Evolutionary conservation across 495 filamentous ascomycete species (phyloP).

Genomic region (Lentithecium fluviatile): DNA sequence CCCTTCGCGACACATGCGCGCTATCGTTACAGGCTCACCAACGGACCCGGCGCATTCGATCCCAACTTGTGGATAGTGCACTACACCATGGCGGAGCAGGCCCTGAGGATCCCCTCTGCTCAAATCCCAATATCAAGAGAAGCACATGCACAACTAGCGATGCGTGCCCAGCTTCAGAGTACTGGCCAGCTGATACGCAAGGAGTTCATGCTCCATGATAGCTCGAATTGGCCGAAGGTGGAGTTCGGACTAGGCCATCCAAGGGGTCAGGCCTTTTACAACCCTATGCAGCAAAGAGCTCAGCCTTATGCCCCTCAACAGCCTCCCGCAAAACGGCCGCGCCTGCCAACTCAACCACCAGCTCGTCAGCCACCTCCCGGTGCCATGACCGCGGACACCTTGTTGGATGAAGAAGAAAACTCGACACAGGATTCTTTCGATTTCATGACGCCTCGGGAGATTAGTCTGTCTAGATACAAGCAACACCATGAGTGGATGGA

Average conservation of each 20-base stretch:
- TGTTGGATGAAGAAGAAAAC: slow-evolving; percentile 85
- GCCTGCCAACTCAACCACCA: slow-evolving; percentile 33
- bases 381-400: slow-evolving; percentile 46
- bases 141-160: slow-evolving; percentile 58
- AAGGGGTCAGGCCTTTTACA: slow-evolving; percentile 32
- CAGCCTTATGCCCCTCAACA: slow-evolving; percentile 46
- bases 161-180: slow-evolving; percentile 67
- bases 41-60: slow-evolving; percentile 65
- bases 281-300: slow-evolving; percentile 30
- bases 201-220: slow-evolving; percentile 90
- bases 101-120: slow-evolving; percentile 65
- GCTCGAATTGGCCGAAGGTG: slow-evolving; percentile 83
- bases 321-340: slow-evolving; percentile 45
- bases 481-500: slow-evolving; percentile 99
- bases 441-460: slow-evolving; percentile 78
- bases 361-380: background rate
- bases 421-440: slow-evolving; percentile 86
- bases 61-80: slow-evolving; percentile 92
- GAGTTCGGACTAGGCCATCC: slow-evolving; percentile 55
- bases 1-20: slow-evolving; percentile 68
- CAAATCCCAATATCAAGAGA: slow-evolving; percentile 60
- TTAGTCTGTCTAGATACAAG: slow-evolving; percentile 77
- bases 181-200: slow-evolving; percentile 82
- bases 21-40: slow-evolving; percentile 78
- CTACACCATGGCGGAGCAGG: slow-evolving; percentile 71